Conservation (phyloP, 2,329 filamentous ascomycete species). For the Neopestalotiopsis rosae region DNA sequence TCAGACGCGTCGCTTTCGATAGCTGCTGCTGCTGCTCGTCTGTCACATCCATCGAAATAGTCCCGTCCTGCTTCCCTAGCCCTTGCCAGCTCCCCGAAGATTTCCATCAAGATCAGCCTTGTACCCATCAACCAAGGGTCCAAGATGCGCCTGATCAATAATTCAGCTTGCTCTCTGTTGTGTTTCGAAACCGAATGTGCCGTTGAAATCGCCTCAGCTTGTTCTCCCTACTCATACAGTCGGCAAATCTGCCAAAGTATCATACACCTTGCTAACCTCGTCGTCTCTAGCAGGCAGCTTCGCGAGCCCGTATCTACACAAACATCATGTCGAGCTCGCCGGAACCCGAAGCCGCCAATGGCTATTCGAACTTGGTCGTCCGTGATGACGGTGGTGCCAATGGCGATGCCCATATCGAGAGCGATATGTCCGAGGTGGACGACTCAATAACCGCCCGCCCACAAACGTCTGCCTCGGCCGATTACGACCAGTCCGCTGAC, state of each 20-base stretch:
- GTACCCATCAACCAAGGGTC: constrained; percentile 49
- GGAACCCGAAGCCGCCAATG: constrained; percentile 69
- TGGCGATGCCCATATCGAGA: constrained; percentile 64
- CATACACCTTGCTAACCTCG: constrained; percentile 27
- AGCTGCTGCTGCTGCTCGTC: constrained; percentile 31
- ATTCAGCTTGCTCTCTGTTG: constrained; percentile 40
- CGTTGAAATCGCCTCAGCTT: constrained; percentile 39
- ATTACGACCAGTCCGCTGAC: constrained; percentile 30
- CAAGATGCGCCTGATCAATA: constrained; percentile 38
- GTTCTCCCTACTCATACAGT: constrained; percentile 33
- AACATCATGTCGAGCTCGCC: constrained; percentile 67
- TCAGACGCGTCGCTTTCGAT: constrained; percentile 31
- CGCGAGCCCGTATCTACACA: constrained; percentile 57
- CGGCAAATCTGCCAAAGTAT: constrained; percentile 35
- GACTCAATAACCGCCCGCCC: constrained; percentile 57
- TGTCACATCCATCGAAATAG: constrained; percentile 27
- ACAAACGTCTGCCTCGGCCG: constrained; percentile 49
- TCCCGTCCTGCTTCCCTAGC: constrained; percentile 21
- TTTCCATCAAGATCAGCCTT: constrained; percentile 52
- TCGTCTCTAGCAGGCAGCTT: constrained; percentile 64
- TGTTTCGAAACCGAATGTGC: constrained; percentile 37
- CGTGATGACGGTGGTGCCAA: constrained; percentile 44
- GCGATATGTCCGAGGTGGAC: constrained; percentile 76
- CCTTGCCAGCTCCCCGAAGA: constrained; percentile 42
- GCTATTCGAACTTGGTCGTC: constrained; percentile 60